Conservation (phyloP, 2,329 filamentous ascomycete species). For the Pseudogymnoascus verrucosus region DNA sequence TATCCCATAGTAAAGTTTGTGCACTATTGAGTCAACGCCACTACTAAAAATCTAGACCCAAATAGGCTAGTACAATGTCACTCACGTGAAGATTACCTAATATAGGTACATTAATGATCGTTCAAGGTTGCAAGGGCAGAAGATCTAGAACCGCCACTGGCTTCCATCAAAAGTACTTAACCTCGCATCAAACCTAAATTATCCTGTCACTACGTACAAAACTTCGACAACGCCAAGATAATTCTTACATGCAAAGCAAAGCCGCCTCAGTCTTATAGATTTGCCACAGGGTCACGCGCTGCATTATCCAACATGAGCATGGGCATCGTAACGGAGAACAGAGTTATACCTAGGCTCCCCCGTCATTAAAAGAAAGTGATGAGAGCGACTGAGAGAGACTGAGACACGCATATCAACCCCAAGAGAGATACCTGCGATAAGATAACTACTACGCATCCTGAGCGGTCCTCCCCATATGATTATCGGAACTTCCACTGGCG, state of each 20-base stretch:
- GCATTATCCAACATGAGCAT: neutral
- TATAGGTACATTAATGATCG: constrained; percentile 3
- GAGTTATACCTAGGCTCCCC: neutral
- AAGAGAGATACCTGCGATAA: neutral
- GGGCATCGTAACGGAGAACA: neutral
- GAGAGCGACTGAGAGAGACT: neutral
- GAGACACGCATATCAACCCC: neutral
- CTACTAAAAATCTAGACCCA: neutral
- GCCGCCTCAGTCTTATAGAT: neutral
- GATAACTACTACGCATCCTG: neutral
- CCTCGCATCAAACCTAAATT: constrained; percentile 7
- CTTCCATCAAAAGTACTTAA: constrained; percentile 6
- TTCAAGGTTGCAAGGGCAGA: constrained; percentile 3
- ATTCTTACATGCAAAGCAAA: neutral
- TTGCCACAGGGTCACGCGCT: neutral
- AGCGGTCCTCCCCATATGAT: neutral
- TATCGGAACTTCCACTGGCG: neutral
- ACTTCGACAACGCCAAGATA: neutral
- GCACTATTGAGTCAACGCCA: neutral
- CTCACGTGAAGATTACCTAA: constrained; percentile 4
- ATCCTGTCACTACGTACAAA: constrained; percentile 1
- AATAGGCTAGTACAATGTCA: neutral
- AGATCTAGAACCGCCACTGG: constrained; percentile 8
- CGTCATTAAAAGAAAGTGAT: neutral
- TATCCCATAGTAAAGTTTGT: neutral